Conservation (phyloP, 2,329 filamentous ascomycete species). For the Pestalotiopsis sp. region DNA sequence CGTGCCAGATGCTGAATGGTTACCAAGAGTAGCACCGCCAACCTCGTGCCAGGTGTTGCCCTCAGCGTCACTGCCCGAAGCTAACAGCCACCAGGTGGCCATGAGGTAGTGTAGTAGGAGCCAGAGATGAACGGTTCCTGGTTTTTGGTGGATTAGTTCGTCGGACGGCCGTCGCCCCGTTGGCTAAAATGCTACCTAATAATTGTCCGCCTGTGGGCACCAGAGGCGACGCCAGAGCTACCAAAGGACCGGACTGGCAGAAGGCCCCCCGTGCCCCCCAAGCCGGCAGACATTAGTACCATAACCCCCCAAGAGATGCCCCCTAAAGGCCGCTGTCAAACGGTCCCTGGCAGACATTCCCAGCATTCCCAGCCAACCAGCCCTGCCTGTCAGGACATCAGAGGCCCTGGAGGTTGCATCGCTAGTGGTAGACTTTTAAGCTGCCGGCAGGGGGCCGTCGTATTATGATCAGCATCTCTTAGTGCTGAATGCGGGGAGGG, state of each 20-base stretch:
- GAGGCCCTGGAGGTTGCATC: slow-evolving; percentile 6
- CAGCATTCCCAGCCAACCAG: too few species aligned
- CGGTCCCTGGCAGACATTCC: neutral
- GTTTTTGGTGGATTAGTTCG: neutral
- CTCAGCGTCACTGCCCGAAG: neutral
- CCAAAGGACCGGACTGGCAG: neutral
- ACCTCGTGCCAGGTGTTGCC: neutral
- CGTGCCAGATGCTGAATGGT: neutral
- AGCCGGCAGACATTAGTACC: neutral
- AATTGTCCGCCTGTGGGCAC: neutral
- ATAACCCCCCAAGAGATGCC: neutral
- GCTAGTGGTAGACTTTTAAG: slow-evolving; percentile 9
- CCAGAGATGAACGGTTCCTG: neutral
- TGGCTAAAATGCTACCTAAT: neutral
- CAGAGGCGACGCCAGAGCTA: neutral
- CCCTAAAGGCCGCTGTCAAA: neutral
- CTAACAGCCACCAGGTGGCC: neutral
- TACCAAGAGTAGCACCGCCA: neutral
- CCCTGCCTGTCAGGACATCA: too few species aligned
- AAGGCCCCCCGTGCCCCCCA: neutral
- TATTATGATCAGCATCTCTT: slow-evolving; percentile 12
- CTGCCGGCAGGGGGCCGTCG: neutral
- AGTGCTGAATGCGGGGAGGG: slow-evolving; percentile 11
- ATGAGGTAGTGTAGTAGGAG: neutral
- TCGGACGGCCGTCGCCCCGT: neutral